Evolutionary conservation across 441 rosid genomes (phyloP), one percentile per base, ranked within the genome.

Genomic region (Mallotus repandus): DNA sequence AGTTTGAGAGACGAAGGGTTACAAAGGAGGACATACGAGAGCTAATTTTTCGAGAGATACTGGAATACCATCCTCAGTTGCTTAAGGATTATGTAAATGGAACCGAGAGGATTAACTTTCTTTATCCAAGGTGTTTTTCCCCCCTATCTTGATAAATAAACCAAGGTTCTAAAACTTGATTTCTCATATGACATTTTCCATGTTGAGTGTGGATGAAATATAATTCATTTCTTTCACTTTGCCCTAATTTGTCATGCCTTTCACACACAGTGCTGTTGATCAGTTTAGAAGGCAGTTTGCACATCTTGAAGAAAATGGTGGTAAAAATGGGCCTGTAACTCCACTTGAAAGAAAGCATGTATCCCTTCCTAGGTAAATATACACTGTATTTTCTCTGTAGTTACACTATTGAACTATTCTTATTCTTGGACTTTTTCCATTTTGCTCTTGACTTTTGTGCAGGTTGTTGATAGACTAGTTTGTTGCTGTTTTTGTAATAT

Each of bases 51-150:
- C 84, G 90, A 18, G 99, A 95, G 85, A 89, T 92, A 75, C 82
- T 95, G 25, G 99, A 95, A 74, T 95, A 95, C 78, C 98, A 95
- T 87, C 99, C 97, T 79, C 94, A 89, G 61, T 86, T 95, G 73
- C 95, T 89, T 4, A 89, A 91, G 85, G 98, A 95, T 82, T 78
- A 90, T 63, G 77, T 85, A 76, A 89, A 83, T 80, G 99, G 99
- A 72, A 86, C 92, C 54, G 98, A 95, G 74, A 89, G 91, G 82
- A 76, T 96, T 58, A 89, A 83, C 82, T 95, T 95, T 84, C 93
- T 95, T 55, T 89, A 92, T 79, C 98, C 96, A 74, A 92, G 97
- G 97, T 92, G 65, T 66, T 61, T 41, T 59, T 21, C 21, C 78
- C 43, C 69, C 25, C 72, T 29, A 12, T 56, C 61, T 43, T 66